Evolutionary conservation across 2,329 filamentous ascomycete genomes (phyloP).

Genomic region (Diplodia corticola): DNA sequence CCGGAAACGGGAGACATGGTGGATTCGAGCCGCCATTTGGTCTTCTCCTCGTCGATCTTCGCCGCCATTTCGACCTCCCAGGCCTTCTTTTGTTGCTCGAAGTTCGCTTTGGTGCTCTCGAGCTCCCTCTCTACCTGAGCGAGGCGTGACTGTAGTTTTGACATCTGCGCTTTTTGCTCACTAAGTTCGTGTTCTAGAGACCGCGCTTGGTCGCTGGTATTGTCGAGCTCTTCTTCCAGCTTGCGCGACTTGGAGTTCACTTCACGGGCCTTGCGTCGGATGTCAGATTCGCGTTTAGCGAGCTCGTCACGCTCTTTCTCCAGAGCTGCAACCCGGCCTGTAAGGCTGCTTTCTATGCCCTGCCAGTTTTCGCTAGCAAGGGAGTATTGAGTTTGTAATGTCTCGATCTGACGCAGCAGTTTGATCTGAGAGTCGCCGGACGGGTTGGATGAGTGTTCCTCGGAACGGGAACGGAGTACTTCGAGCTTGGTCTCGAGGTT

Average conservation of each 20-base stretch:
- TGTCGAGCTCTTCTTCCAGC: conserved; percentile 81
- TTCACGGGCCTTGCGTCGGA: conserved; percentile 87
- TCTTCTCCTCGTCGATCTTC: conserved; percentile 64
- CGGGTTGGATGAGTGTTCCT: conserved; percentile 83
- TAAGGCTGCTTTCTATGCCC: conserved; percentile 83
- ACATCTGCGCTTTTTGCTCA: conserved; percentile 59
- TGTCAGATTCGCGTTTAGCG: conserved; percentile 76
- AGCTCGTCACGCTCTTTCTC: conserved; percentile 93
- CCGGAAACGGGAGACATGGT: conserved; percentile 24
- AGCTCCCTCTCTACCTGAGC: conserved; percentile 66
- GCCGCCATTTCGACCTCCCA: conserved; percentile 59
- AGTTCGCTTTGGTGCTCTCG: conserved; percentile 56
- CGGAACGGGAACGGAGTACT: conserved; percentile 77
- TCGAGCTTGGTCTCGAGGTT: conserved; percentile 88
- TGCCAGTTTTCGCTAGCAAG: conserved; percentile 98
- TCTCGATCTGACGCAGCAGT: conserved; percentile 89
- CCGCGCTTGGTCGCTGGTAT: conserved; percentile 63
- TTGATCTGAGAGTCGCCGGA: conserved; percentile 85
- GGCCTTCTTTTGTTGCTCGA: conserved; percentile 60
- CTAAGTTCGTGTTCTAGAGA: conserved; percentile 64
- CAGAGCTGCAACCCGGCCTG: conserved; percentile 71
- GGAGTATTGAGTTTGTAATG: conserved; percentile 90
- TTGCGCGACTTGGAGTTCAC: conserved; percentile 67
- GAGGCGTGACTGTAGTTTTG: conserved; percentile 63
- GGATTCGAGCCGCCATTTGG: conserved; percentile 57